Conservation (phyloP, 192 early-diverging fungal species). For the Coemansia sp. region DNA sequence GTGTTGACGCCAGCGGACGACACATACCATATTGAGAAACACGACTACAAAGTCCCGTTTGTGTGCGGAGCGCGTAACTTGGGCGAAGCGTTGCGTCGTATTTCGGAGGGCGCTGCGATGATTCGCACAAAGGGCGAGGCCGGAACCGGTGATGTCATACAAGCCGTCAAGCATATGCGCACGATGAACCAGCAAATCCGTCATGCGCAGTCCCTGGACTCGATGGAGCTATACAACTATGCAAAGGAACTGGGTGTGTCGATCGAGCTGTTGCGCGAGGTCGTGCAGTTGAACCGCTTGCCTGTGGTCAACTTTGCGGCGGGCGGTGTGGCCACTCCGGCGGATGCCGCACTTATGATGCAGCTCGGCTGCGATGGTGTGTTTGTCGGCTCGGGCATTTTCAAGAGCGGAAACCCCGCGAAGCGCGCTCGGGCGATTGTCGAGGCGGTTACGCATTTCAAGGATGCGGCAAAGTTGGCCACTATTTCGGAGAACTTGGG, state of each 20-base stretch:
- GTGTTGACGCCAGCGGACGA: conserved; percentile 97
- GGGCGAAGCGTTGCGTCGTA: conserved; percentile 94
- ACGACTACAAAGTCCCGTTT: conserved; percentile 88
- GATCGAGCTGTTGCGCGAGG: conserved; percentile 86
- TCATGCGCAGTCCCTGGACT: conserved; percentile 77
- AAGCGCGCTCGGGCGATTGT: conserved; percentile 86
- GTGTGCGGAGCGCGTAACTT: conserved; percentile 97
- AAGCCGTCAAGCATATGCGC: conserved; percentile 95
- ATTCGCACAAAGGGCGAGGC: conserved; percentile 99
- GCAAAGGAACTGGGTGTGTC: conserved; percentile 96
- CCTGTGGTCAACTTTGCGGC: conserved; percentile 99
- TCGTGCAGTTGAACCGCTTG: conserved; percentile 80
- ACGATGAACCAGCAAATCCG: conserved; percentile 86
- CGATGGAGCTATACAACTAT: conserved; percentile 90
- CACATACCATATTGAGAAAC: conserved; percentile 93
- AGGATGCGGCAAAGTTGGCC: neutral
- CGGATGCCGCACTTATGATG: conserved; percentile 99
- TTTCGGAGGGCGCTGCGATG: conserved; percentile 96
- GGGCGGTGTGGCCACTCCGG: conserved; percentile 95
- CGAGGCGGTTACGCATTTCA: conserved; percentile 86
- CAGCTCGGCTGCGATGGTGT: conserved; percentile 98
- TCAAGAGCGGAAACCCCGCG: conserved; percentile 85
- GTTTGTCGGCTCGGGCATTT: conserved; percentile 98
- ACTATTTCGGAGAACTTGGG: conserved; percentile 59
- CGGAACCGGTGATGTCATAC: conserved; percentile 96